Percentiles rank a stretch among this genome's conserved stretches.
phyloP scores from a whole-genome alignment of 2,329 filamentous ascomycete species.

The Aspergillus carbonarius region DNA sequence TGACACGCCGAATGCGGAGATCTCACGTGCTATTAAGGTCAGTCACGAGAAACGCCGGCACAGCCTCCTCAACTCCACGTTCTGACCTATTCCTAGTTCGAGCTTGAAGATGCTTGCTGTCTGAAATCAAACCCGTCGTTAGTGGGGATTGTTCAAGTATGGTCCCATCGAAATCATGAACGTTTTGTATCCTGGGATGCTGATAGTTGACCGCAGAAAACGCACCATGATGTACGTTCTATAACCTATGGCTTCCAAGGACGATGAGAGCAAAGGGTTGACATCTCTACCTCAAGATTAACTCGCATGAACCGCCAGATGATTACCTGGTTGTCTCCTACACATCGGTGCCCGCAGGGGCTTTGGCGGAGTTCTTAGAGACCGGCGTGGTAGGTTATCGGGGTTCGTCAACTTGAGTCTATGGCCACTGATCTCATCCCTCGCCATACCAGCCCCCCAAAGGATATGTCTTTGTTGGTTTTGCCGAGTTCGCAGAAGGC shows the following conservation, averaged over 20 bases:
- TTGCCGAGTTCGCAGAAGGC: conserved; percentile 39
- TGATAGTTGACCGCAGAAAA: conserved; percentile 14
- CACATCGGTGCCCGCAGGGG: conserved; percentile 27
- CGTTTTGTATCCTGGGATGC: not conserved
- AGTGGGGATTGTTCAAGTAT: conserved; percentile 20
- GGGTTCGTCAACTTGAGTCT: not conserved
- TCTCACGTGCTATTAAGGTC: not conserved
- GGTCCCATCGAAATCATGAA: conserved; percentile 3
- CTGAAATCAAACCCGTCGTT: conserved; percentile 21
- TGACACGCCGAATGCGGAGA: not conserved
- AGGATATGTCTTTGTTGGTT: conserved; percentile 52
- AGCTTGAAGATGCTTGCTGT: conserved; percentile 21
- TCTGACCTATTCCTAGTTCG: conserved; percentile 9
- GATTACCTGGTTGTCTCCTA: conserved; percentile 35
- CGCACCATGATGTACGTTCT: conserved; percentile 16
- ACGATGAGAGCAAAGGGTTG: not conserved
- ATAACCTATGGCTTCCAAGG: not conserved
- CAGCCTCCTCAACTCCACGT: not conserved
- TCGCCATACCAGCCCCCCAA: conserved; percentile 43
- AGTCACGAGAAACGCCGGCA: not conserved
- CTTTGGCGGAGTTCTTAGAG: conserved; percentile 27
- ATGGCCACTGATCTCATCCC: conserved; percentile 5
- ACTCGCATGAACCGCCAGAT: conserved; percentile 26
- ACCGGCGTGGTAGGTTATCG: conserved; percentile 19
- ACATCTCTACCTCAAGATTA: conserved; percentile 13